These are phyloP conservation scores for Globisporangium nunn DNA, from an alignment of 352 stramenopile genomes.

Conservation along the genomic window DNA sequence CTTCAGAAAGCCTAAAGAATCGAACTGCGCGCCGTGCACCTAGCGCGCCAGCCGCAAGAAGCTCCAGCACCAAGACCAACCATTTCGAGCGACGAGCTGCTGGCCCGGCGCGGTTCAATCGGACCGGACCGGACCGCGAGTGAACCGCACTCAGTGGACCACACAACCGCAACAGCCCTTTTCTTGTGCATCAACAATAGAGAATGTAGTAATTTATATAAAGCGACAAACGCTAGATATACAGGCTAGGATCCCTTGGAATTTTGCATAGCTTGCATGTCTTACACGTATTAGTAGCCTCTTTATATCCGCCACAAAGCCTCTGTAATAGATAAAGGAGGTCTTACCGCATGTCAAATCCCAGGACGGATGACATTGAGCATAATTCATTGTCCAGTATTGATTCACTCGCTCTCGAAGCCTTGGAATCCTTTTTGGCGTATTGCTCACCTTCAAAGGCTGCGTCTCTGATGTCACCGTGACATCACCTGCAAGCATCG, in stretches of 20 bases:
- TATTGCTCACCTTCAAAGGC: background rate
- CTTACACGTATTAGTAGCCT: no score
- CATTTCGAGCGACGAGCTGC: conserved; percentile 7
- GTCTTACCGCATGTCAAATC: no score
- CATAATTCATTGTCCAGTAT: background rate
- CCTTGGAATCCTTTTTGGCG: no score
- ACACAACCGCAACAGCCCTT: background rate
- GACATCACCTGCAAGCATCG: background rate
- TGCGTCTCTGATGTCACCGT: background rate
- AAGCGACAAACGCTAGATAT: no score
- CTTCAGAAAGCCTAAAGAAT: conserved; percentile 86
- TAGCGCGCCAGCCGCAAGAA: background rate
- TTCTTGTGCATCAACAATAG: background rate
- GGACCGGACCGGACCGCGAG: conserved; percentile 9
- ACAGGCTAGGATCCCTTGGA: no score
- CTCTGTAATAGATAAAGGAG: no score
- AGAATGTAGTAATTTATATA: background rate
- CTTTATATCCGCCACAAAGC: no score
- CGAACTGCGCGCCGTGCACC: conserved; percentile 35
- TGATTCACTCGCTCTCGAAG: background rate
- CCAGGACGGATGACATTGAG: background rate
- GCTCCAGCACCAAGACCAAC: conserved; percentile 12
- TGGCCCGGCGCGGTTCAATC: background rate
- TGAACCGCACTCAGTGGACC: background rate
- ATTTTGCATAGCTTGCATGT: no score